phyloP scores from a whole-genome alignment of 495 filamentous ascomycete genomes.

The Penicillium coffeae region DNA sequence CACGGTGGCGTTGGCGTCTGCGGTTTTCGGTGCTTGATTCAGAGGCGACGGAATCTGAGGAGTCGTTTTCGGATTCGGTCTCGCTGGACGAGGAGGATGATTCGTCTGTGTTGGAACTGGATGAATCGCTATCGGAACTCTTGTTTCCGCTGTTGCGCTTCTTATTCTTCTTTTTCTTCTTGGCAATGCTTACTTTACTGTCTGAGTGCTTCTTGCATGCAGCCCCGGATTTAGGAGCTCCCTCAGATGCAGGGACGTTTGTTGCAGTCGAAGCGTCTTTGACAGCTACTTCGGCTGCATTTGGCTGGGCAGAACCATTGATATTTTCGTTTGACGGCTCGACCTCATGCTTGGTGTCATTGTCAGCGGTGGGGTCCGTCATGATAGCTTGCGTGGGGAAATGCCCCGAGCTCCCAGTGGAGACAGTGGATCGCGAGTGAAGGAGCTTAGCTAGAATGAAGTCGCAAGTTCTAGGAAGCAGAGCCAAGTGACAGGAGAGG shows the following conservation, averaged over 20 bases:
- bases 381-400: constrained; percentile 17
- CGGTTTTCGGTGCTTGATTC: constrained; percentile 26
- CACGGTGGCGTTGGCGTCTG: constrained; percentile 26
- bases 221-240: constrained; percentile 21
- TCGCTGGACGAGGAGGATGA: constrained; percentile 1
- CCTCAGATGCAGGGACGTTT: constrained; percentile 18
- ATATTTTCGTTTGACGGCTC: constrained; percentile 24
- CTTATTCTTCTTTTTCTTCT: constrained; percentile 28
- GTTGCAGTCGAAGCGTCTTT: constrained; percentile 26
- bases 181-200: constrained; percentile 18
- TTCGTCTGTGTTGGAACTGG: constrained; percentile 16
- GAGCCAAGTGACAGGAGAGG: too few species aligned
- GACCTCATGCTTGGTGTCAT: constrained; percentile 27
- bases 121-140: constrained; percentile 24
- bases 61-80: constrained; percentile 1
- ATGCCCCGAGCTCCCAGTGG: constrained; percentile 18
- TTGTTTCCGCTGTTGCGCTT: constrained; percentile 18
- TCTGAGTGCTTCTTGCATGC: constrained; percentile 38
- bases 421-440: constrained; percentile 6
- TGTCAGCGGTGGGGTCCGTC: constrained; percentile 23
- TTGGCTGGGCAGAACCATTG: constrained; percentile 14
- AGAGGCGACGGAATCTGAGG: constrained; percentile 20
- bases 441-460: too few species aligned
- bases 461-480: too few species aligned
- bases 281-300: constrained; percentile 13